phyloP scores from a whole-genome alignment of 768 basidiomycete species.

The Antrodiella citrinella region DNA sequence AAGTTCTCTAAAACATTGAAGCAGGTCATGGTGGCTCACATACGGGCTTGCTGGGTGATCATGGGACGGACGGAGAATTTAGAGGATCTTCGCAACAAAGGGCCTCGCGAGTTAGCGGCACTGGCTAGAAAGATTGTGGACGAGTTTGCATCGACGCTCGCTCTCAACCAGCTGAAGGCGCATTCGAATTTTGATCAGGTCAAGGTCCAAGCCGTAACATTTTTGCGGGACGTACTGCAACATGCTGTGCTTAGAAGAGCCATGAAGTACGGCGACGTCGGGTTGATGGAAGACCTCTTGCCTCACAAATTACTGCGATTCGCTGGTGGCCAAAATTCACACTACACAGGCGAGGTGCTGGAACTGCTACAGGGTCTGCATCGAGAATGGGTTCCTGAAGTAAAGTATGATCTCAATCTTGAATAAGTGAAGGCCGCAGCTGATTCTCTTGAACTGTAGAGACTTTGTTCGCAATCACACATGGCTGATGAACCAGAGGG shows the following conservation, averaged over 20 bases:
- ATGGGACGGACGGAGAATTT: slow-evolving; percentile 19
- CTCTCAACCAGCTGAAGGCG: too few relatives aligned
- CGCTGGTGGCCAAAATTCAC: slow-evolving; percentile 25
- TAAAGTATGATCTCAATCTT: neutral
- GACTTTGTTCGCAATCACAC: slow-evolving; percentile 22
- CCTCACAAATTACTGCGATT: slow-evolving; percentile 27
- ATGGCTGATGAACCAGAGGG: slow-evolving; percentile 26
- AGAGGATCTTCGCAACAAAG: slow-evolving; percentile 16
- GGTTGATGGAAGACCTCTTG: slow-evolving; percentile 26
- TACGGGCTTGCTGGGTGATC: slow-evolving; percentile 26
- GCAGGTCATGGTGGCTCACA: slow-evolving; percentile 27
- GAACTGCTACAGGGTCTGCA: slow-evolving; percentile 26
- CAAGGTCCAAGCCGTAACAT: slow-evolving; percentile 3
- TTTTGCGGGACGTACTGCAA: slow-evolving; percentile 8
- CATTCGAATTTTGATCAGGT: too few relatives aligned
- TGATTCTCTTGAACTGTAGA: slow-evolving; percentile 4
- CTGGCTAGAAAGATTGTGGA: slow-evolving; percentile 22
- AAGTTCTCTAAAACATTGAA: slow-evolving; percentile 20
- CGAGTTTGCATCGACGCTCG: slow-evolving; percentile 24
- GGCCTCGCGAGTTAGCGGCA: slow-evolving; percentile 20
- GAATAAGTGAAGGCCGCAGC: too few relatives aligned
- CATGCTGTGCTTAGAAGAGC: slow-evolving; percentile 9
- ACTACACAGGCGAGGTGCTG: slow-evolving; percentile 27
- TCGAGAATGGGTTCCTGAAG: slow-evolving; percentile 19
- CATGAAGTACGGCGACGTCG: slow-evolving; percentile 22